Evolutionary conservation across 768 basidiomycete genomes (phyloP), one percentile per base, ranked within the genome.

Genomic region (Lactifluus pinguis): DNA sequence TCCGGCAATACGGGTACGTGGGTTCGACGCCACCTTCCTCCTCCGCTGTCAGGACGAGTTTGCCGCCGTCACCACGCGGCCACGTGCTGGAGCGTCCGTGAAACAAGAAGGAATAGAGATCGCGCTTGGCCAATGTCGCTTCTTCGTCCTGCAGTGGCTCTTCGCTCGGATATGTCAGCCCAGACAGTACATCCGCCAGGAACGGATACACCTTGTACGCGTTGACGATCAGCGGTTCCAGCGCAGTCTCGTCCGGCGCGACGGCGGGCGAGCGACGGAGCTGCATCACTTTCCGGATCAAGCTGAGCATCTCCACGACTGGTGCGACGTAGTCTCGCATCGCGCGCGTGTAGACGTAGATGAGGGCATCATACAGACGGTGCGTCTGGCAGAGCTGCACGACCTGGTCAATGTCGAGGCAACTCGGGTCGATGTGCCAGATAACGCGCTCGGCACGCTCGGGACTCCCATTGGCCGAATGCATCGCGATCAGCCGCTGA

Each of bases 131-230:
- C 41, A 75, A 74, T 8, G 77, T 68, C 2, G 86, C 86, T 59
- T 92, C 88, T 0, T 82, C 81, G 34, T 77, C 75, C 0, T 80
- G 76, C 48, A 98, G 72, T 0, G 83, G 79, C 64, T 89, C 83
- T 66, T 86, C 86, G 66, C 87, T 90, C 14, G 97, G 97, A 69
- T 95, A 97, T 0, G 86, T 82, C 42, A 90, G 78, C 3, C 95
- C 95, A 34, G 86, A 85, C 19, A 98, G 78, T 49, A 85, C 77
- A 57, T 88, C 81, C 44, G 87, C 84, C 34, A 99, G 77, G 71
- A 95, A 98, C 0, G 89, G 85, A 69, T 87, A 98, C 51, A 98
- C 79, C 75, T 94, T 95, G 78, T 95, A 92, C 2, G 95, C 89
- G 68, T 90, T 84, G 25, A 86, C 72, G 30, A 86, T 79, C 47